Percentiles rank a stretch among this genome's conserved stretches.
Conservation (phyloP, 1,284 basidiomycete genomes). For the Boletus mariae region DNA sequence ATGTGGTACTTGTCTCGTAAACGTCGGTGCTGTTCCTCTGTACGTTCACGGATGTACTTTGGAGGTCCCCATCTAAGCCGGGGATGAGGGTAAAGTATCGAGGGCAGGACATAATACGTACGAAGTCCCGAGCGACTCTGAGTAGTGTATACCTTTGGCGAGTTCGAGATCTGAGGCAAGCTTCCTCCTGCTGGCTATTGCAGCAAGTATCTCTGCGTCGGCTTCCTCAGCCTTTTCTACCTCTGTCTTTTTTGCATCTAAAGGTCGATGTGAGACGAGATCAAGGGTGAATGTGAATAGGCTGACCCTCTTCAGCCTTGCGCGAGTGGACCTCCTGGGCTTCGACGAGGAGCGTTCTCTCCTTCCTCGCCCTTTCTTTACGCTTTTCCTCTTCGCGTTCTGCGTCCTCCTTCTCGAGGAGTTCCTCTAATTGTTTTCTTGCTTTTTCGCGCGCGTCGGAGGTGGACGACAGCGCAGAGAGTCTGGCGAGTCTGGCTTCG, state of each 20-base stretch:
- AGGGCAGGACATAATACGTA: slow-evolving; percentile 35
- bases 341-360: slow-evolving; percentile 82
- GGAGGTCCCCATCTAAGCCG: slow-evolving; percentile 81
- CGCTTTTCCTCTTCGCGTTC: slow-evolving; percentile 73
- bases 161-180: slow-evolving; percentile 90
- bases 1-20: slow-evolving; percentile 92
- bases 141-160: slow-evolving; percentile 90
- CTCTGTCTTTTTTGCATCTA: slow-evolving; percentile 84
- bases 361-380: slow-evolving; percentile 72
- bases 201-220: slow-evolving; percentile 87
- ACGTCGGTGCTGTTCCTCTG: slow-evolving; percentile 66
- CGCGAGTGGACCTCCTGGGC: slow-evolving; percentile 88
- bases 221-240: slow-evolving; percentile 83
- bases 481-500: slow-evolving; percentile 74
- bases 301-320: slow-evolving; percentile 77
- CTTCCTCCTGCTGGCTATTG: slow-evolving; percentile 87
- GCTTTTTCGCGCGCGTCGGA: slow-evolving; percentile 51
- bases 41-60: slow-evolving; percentile 71
- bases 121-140: slow-evolving; percentile 82
- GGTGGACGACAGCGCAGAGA: slow-evolving; percentile 58
- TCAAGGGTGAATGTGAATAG: background rate
- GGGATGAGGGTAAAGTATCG: slow-evolving; percentile 6
- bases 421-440: slow-evolving; percentile 51
- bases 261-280: slow-evolving; percentile 6
- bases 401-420: slow-evolving; percentile 68